Base-by-base conservation (phyloP, 805 yeast genomes). In the Saccharomycopsis sp. region DNA sequence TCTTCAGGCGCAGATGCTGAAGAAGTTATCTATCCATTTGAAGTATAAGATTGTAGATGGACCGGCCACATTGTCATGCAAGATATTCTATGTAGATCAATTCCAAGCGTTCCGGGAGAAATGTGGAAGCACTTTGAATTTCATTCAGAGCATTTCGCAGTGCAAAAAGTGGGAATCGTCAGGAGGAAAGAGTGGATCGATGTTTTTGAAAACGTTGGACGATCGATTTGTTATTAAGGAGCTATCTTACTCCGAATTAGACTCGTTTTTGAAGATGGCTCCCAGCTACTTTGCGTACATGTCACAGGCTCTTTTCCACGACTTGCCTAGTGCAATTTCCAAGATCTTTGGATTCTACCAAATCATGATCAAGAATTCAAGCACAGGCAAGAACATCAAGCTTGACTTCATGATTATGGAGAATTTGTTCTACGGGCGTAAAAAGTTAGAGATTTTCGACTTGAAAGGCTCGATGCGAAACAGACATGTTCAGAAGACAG, bases 381-480 rank as follows among this genome's bases (percentile, higher is more conserved):
- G 81, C 41, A 84, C 88, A 2, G 91, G 92, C 1, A 88, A 85
- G 62, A 82, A 85, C 35, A 82, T 88, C 66, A 86, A 88, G 62
- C 85, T 93, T 86, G 97, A 94, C 70, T 87, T 93, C 24, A 78
- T 94, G 62, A 92, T 94, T 47, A 93, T 92, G 97, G 99, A 94
- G 73, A 94, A 94, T 68, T 73, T 94, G 59, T 94, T 94, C 68
- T 93, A 91, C 70, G 87, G 88, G 64, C 79, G 85, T 57, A 86
- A 86, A 64, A 87, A 92, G 58, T 78, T 89, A 14, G 75, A 97
- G 63, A 92, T 93, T 53, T 94, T 94, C 72, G 99, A 94, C 71
- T 79, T 94, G 71, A 94, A 94, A 70, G 99, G 99, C 0, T 92
- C 98, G 0, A 94, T 94, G 98, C 77, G 99, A 62, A 94, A 94